Base-by-base conservation (phyloP, 1,284 basidiomycete genomes). In the Blastosporella zonata region DNA sequence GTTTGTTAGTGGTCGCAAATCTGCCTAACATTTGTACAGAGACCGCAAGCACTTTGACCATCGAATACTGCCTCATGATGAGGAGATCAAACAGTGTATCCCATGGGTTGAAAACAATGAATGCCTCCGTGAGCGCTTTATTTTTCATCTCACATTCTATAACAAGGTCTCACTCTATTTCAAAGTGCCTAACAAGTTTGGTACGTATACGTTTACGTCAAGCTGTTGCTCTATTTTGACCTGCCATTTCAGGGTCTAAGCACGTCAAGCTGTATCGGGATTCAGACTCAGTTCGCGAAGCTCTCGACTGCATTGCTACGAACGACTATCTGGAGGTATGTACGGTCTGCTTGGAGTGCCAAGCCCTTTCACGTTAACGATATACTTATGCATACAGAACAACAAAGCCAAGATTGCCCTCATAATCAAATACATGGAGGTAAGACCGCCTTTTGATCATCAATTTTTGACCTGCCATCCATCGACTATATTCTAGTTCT, bases 401-500 rank as follows among this genome's bases (percentile, higher is more conserved):
- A 40, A 52, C 33, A 18, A 42, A 37, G 28, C 47, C 49, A 40
- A 64, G 52, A 36, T 45, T 43, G 20, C 15, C 10, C 52, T 36
- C 38, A 31, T 36, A 12, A 31, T 12, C 3, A 50, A 57, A 37
- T 69, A 62, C 56, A 67, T 67, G 62, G 44, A 57, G 58, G 68
- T 67, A 37, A 34, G 57, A 42, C 3, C 13, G 10, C 8, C 20
- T 42, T 20, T 18, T 23, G 41, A 22, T 29, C n/a, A n/a, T n/a
- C n/a, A n/a, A n/a, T 12, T 17, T 31, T 12, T 9, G 10, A 12
- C 27, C 9, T 17, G 20, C 6, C 20, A 21, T 37, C 37, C 29
- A 33, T 49, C 31, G 38, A 38, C 10, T 10, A 20, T 27, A 10
- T 34, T 49, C 13, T 46, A 77, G 73, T 57, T 71, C 21, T 72